Evolutionary conservation across 495 filamentous ascomycete species (phyloP).

Genomic region (Penicillium waksmanii): DNA sequence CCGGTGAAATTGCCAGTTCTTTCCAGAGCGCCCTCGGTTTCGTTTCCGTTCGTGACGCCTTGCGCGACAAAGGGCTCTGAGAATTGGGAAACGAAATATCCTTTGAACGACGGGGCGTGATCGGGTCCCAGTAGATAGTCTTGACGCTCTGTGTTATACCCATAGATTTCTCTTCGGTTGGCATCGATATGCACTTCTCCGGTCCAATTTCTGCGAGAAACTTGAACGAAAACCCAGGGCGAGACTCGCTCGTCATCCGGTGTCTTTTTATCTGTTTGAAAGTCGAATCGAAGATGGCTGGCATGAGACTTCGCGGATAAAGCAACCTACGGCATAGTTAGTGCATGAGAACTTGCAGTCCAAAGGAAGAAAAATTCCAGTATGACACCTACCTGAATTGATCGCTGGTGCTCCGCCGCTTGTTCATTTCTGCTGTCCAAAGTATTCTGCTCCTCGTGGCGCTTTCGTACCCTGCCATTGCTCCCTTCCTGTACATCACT

Average conservation of each 20-base stretch:
- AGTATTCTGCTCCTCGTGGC: conserved; percentile 6
- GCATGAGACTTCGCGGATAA: conserved; percentile 30
- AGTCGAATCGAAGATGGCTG: conserved; percentile 30
- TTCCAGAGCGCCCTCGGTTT: not conserved
- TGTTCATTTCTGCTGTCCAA: not conserved
- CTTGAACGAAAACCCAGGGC: conserved; percentile 31
- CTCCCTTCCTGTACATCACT: conserved; percentile 28
- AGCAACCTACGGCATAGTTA: conserved; percentile 13
- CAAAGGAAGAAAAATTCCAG: not conserved
- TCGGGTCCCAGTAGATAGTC: conserved; percentile 34
- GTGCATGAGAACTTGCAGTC: not conserved
- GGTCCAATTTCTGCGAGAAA: conserved; percentile 33
- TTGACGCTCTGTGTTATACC: conserved; percentile 34
- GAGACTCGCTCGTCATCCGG: not conserved
- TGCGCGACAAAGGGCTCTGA: conserved; percentile 23
- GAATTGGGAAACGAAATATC: conserved; percentile 33
- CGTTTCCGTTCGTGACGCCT: conserved; percentile 24
- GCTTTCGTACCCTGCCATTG: conserved; percentile 28
- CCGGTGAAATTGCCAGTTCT: conserved; percentile 29
- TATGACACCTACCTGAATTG: conserved; percentile 19
- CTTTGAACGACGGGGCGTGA: conserved; percentile 28
- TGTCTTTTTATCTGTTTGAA: conserved; percentile 6
- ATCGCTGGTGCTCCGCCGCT: conserved; percentile 6
- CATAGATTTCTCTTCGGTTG: conserved; percentile 21
- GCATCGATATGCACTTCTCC: conserved; percentile 30